Conservation (phyloP, 176 grass and related monocot species). For the Elymus sibiricus region DNA sequence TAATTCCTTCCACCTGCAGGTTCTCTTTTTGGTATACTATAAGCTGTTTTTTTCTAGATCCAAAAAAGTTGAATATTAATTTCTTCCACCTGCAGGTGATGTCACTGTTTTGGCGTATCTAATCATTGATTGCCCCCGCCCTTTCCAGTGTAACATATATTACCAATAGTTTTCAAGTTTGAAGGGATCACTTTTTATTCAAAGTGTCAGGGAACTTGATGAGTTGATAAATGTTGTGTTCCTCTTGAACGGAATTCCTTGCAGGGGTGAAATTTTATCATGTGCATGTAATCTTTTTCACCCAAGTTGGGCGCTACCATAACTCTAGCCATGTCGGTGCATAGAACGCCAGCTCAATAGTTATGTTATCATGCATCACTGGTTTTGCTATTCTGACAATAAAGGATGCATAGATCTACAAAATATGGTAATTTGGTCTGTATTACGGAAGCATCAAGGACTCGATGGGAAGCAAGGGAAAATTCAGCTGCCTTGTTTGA, state of each 20-base stretch:
- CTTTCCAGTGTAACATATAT: neutral
- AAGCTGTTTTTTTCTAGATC: neutral
- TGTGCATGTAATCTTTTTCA: neutral
- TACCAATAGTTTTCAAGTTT: neutral
- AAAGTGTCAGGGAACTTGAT: neutral
- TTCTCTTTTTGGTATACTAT: neutral
- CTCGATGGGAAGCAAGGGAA: neutral
- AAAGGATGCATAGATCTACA: neutral
- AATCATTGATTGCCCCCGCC: neutral
- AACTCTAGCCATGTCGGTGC: neutral
- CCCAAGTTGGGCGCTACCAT: neutral
- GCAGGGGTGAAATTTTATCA: neutral
- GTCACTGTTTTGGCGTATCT: neutral
- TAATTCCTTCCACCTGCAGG: too few species aligned
- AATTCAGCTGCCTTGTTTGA: neutral
- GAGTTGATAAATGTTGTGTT: neutral
- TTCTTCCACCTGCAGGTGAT: conserved; percentile 10
- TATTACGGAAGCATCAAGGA: neutral
- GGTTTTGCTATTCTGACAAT: neutral
- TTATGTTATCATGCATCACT: neutral
- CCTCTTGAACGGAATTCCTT: neutral
- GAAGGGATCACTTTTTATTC: neutral
- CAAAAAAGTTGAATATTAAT: conserved; percentile 4
- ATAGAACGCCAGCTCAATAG: neutral
- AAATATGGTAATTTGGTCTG: neutral